These are phyloP conservation scores for Trichosporon coremiiforme DNA, from an alignment of 1,284 basidiomycete genomes.

Conservation along the genomic window DNA sequence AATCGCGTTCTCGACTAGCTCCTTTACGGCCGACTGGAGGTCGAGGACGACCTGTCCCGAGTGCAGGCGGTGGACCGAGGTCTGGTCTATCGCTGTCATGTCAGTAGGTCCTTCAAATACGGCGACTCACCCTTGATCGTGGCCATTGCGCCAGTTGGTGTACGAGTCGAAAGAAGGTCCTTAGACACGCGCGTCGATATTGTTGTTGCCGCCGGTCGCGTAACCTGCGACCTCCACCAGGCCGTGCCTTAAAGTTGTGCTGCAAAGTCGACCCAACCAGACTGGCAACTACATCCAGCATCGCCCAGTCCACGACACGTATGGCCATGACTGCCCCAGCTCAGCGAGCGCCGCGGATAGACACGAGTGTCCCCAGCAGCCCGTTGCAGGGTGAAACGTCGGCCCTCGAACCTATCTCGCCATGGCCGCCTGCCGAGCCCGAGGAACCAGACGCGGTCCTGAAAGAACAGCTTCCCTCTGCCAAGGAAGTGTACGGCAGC, in stretches of 20 bases:
- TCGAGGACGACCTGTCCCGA: conserved; percentile 95
- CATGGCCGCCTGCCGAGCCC: conserved; percentile 62
- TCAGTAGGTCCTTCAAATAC: not conserved
- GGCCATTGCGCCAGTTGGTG: conserved; percentile 3
- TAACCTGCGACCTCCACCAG: conserved; percentile 24
- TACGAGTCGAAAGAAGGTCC: not conserved
- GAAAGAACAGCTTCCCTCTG: conserved; percentile 34
- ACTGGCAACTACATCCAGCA: not conserved
- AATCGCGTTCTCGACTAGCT: conserved; percentile 93
- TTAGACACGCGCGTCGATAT: conserved; percentile 12
- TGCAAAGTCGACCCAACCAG: not conserved
- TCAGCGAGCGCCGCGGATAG: not conserved
- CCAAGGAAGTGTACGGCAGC: conserved; percentile 79
- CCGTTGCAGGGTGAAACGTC: conserved; percentile 35
- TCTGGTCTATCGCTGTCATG: conserved; percentile 66
- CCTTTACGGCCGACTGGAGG: conserved; percentile 90
- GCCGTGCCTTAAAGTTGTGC: conserved; percentile 2
- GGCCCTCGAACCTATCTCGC: conserved; percentile 62
- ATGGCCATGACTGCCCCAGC: not conserved
- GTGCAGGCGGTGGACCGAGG: conserved; percentile 80
- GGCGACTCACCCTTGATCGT: conserved; percentile 22
- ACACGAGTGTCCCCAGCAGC: not conserved
- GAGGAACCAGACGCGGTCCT: conserved; percentile 56
- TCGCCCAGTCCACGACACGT: not conserved
- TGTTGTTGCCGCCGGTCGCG: conserved; percentile 21